Conservation (phyloP, 495 filamentous ascomycete species). For the Amorphotheca resinae region DNA sequence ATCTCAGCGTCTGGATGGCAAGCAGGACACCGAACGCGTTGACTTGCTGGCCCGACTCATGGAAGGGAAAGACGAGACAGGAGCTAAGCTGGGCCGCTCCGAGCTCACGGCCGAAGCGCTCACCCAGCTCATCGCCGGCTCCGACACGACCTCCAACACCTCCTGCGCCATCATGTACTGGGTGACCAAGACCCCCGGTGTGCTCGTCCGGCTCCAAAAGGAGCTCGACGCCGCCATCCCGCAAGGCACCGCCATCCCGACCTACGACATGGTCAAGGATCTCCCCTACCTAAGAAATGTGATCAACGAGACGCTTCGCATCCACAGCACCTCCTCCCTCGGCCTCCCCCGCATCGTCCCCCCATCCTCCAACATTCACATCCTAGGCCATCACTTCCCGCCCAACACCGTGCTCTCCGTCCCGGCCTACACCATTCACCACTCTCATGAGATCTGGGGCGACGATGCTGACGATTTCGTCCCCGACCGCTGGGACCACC, state of each 20-base stretch:
- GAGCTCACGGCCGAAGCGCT: slow-evolving; percentile 83
- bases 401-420: slow-evolving; percentile 70
- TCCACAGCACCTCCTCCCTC: slow-evolving; percentile 80
- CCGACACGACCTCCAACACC: slow-evolving; percentile 83
- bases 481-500: slow-evolving; percentile 61
- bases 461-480: slow-evolving; percentile 61
- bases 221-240: slow-evolving; percentile 62
- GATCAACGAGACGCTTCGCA: slow-evolving; percentile 81
- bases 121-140: slow-evolving; percentile 83
- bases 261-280: slow-evolving; percentile 58
- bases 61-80: slow-evolving; percentile 74
- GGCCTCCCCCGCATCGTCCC: slow-evolving; percentile 71
- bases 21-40: slow-evolving; percentile 47
- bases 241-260: slow-evolving; percentile 46
- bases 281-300: slow-evolving; percentile 67
- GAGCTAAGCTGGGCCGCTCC: slow-evolving; percentile 55
- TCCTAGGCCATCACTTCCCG: slow-evolving; percentile 51
- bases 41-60: slow-evolving; percentile 76
- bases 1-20: slow-evolving; percentile 54
- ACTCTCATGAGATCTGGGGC: slow-evolving; percentile 73
- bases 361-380: slow-evolving; percentile 33
- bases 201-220: slow-evolving; percentile 55
- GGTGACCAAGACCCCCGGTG: slow-evolving; percentile 54
- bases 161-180: slow-evolving; percentile 78
- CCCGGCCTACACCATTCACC: slow-evolving; percentile 81